A percentile compares a stretch with the other conserved stretches of the same genome.
phyloP scores from a whole-genome alignment of 768 basidiomycete genomes.

The Xerocomellus chrysenteron region DNA sequence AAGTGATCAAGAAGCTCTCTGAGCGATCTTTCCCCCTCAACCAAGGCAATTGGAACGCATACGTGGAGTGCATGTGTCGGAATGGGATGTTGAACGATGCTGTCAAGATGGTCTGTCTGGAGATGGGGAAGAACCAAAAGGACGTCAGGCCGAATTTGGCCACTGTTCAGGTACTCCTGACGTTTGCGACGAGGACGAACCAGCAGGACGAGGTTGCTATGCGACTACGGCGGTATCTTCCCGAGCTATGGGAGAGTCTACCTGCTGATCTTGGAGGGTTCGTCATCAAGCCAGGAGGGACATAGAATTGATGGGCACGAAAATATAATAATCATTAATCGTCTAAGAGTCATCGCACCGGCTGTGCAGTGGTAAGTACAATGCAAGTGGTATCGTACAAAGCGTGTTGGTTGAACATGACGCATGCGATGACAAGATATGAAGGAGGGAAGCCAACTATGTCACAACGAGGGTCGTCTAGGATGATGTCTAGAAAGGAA shows the following conservation, averaged over 20 bases:
- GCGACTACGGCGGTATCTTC: constrained; percentile 44
- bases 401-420: constrained; percentile 68
- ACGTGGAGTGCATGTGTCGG: constrained; percentile 85
- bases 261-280: constrained; percentile 22
- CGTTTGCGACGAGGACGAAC: constrained; percentile 46
- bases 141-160: constrained; percentile 49
- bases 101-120: constrained; percentile 55
- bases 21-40: constrained; percentile 54
- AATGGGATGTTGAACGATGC: constrained; percentile 66
- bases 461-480: constrained; percentile 25
- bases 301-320: neutral
- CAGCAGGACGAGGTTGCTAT: constrained; percentile 46
- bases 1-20: constrained; percentile 53
- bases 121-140: constrained; percentile 54
- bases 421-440: constrained; percentile 39
- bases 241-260: constrained; percentile 34
- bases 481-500: constrained; percentile 19
- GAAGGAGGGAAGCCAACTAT: constrained; percentile 47
- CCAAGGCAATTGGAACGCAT: constrained; percentile 74
- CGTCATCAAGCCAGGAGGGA: constrained; percentile 19
- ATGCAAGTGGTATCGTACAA: constrained; percentile 32
- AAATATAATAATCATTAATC: constrained; percentile 11
- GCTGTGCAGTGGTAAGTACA: constrained; percentile 17
- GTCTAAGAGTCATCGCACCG: constrained; percentile 9
- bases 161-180: constrained; percentile 52